Base-by-base conservation (phyloP, 495 filamentous ascomycete genomes). In the Neurospora sp. region DNA sequence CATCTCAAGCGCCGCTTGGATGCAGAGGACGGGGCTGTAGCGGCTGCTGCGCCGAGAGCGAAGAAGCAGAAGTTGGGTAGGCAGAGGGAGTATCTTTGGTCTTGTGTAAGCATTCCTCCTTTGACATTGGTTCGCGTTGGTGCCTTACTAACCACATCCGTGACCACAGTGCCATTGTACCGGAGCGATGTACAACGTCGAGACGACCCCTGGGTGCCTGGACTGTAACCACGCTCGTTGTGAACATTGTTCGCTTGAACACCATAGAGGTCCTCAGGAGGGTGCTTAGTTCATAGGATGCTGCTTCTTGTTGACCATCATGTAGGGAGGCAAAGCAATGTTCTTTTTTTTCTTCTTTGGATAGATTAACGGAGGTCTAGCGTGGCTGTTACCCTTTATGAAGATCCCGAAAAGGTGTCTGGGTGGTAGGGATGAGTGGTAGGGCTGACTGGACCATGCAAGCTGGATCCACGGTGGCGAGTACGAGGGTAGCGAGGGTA, bases 91-190 rank as follows among this genome's bases (percentile, higher is more conserved):
- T 16, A 20, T 11, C 62, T 70, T 2, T 76, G 75, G 75, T 44
- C 44, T 48, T 76, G 75, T 46, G 75, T 76, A 72, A 27, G 72
- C 72, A 23, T 69, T 69, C 16, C 41, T 23, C 4, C 40, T 4
- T 14, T 4, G 16, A 14, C 5, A n/a, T 14, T 41, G 0, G 14
- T 6, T 2, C 40, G 14, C 6, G 40, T 41, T 16, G 14, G 12
- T 41, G 14, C 5, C 40, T 5, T 42, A 62, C 71, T 69, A 69
- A 72, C 40, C 40, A 41, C 39, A 41, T 39, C 2, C 1, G 9
- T 39, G 16, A 5, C 3, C 0, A 27, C 41, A 74, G 75, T 76
- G 75, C 18, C 16, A 3, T 1, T 76, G 75, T 37, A 9, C 27
- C 2, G 39, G 72, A 59, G 72, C 39, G 0, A 59, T 39, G 38